Conservation (phyloP, 352 stramenopile species). For the Globisporangium apiculatum region DNA sequence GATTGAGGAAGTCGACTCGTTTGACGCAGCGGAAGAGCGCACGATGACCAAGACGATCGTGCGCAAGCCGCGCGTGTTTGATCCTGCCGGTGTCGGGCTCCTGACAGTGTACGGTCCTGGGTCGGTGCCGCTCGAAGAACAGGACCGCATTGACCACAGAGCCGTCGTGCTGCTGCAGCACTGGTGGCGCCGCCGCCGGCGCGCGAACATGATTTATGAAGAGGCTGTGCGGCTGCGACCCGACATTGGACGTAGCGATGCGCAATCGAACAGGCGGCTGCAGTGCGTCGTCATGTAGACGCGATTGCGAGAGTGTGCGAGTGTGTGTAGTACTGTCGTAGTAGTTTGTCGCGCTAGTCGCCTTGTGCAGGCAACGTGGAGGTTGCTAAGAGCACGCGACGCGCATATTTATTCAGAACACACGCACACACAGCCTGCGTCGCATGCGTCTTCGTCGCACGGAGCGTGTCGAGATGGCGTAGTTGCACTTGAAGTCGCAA, state of each 20-base stretch:
- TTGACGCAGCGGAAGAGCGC: conserved; percentile 79
- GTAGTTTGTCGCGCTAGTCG: not conserved
- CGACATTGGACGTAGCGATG: conserved; percentile 21
- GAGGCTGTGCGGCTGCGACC: conserved; percentile 62
- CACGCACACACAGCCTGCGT: no score
- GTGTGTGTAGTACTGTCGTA: not conserved
- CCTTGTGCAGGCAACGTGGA: no score
- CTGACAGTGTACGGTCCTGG: conserved; percentile 79
- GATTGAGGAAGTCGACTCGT: conserved; percentile 83
- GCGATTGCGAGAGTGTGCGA: not conserved
- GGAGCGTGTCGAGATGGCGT: no score
- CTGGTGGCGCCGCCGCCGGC: conserved; percentile 75
- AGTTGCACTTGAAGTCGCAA: no score
- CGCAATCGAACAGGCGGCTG: conserved; percentile 12
- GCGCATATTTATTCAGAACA: no score
- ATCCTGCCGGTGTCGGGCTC: conserved; percentile 63
- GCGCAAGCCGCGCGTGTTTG: conserved; percentile 75
- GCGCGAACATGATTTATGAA: conserved; percentile 47
- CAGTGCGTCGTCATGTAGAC: conserved; percentile 22
- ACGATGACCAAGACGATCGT: conserved; percentile 87
- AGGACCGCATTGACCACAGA: conserved; percentile 80
- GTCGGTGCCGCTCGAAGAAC: conserved; percentile 84
- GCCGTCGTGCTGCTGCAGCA: conserved; percentile 74
- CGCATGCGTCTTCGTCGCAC: no score
- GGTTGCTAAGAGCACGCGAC: no score